Percentiles rank a stretch among this genome's conserved stretches.
Evolutionary conservation across 2,329 filamentous ascomycete species (phyloP).

Genomic region (Aureobasidium zeae): DNA sequence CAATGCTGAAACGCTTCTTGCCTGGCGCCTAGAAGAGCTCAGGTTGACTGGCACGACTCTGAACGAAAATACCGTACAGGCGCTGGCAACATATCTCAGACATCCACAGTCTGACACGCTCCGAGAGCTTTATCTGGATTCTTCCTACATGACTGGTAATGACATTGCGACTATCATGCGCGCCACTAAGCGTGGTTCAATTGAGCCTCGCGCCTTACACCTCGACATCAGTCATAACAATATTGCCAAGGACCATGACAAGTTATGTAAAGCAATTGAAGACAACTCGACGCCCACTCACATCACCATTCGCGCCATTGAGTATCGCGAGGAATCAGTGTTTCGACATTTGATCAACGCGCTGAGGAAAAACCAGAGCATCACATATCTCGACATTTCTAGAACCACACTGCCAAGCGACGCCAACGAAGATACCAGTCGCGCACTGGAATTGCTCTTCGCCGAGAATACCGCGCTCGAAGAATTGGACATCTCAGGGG

Average conservation of each 20-base stretch:
- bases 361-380: conserved; percentile 52
- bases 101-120: conserved; percentile 47
- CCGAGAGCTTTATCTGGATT: conserved; percentile 54
- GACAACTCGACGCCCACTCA: conserved; percentile 50
- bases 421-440: conserved; percentile 57
- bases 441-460: conserved; percentile 54
- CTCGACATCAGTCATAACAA: conserved; percentile 58
- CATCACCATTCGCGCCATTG: conserved; percentile 58
- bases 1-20: conserved; percentile 54
- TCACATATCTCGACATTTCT: conserved; percentile 58
- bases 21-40: conserved; percentile 59
- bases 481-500: conserved; percentile 61
- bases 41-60: conserved; percentile 53
- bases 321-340: conserved; percentile 56
- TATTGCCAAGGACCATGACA: conserved; percentile 44
- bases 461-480: conserved; percentile 57
- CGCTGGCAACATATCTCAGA: conserved; percentile 51
- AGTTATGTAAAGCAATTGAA: conserved; percentile 44
- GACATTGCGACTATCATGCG: conserved; percentile 57
- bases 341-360: conserved; percentile 56
- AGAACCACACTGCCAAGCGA: conserved; percentile 61
- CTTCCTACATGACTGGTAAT: conserved; percentile 55
- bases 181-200: conserved; percentile 47
- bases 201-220: conserved; percentile 49
- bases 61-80: conserved; percentile 55